Evolutionary conservation across 768 basidiomycete genomes (phyloP).

Genomic region (Hypsizygus marmoreus): DNA sequence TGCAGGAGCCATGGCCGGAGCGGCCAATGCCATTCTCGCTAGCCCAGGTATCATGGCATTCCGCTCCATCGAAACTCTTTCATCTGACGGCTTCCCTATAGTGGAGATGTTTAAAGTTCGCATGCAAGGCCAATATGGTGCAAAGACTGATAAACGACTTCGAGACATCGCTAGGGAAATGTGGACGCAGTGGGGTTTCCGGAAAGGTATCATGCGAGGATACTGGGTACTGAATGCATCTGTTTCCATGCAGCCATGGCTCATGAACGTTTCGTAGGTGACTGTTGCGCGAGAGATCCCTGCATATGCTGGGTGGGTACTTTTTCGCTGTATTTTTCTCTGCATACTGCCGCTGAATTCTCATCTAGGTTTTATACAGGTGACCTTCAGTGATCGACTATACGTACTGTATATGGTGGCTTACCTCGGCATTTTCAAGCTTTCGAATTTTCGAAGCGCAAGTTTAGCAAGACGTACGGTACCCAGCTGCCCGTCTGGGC

Average conservation of each 20-base stretch:
- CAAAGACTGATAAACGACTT: conserved; percentile 74
- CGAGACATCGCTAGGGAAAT: conserved; percentile 74
- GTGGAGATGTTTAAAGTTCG: conserved; percentile 99
- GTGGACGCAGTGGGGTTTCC: conserved; percentile 86
- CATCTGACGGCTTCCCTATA: too few relatives aligned
- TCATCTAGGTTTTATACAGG: conserved; percentile 75
- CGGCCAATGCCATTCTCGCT: conserved; percentile 85
- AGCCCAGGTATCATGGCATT: conserved; percentile 74
- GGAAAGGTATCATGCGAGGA: conserved; percentile 91
- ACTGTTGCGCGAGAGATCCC: conserved; percentile 94
- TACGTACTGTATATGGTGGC: not conserved
- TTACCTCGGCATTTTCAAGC: conserved; percentile 37
- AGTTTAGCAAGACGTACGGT: conserved; percentile 66
- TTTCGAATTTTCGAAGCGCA: conserved; percentile 88
- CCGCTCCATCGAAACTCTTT: too few relatives aligned
- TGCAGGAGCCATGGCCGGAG: conserved; percentile 93
- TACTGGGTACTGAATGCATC: conserved; percentile 79
- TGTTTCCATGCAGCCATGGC: not conserved
- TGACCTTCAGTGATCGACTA: too few relatives aligned
- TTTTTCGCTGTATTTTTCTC: not conserved
- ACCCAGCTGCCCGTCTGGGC: conserved; percentile 81
- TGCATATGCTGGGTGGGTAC: conserved; percentile 84
- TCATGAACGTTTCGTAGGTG: conserved; percentile 46
- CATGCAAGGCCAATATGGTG: conserved; percentile 96
- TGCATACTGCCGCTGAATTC: not conserved